phyloP scores from a whole-genome alignment of 805 yeast species.

The Yamadazyma ubonensis region DNA sequence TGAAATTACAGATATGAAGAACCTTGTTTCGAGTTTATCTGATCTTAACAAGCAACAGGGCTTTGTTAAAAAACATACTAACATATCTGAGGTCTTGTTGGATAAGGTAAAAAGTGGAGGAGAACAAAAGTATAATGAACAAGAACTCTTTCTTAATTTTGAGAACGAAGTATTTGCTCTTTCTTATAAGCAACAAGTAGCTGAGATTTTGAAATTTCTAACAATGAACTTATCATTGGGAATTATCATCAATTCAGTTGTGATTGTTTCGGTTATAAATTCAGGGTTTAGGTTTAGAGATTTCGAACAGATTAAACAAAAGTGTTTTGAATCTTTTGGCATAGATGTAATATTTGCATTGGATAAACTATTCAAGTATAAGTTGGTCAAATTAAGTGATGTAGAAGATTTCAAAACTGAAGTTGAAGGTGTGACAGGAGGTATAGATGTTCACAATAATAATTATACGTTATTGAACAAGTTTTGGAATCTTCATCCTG shows the following conservation, averaged over 20 bases:
- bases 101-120: constrained; percentile 35
- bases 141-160: constrained; percentile 52
- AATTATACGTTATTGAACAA: constrained; percentile 39
- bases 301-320: constrained; percentile 51
- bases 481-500: constrained; percentile 53
- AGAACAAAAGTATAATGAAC: constrained; percentile 25
- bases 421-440: constrained; percentile 35
- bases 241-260: constrained; percentile 51
- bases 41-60: constrained; percentile 66
- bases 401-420: constrained; percentile 19
- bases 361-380: constrained; percentile 48
- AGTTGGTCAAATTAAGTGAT: constrained; percentile 41
- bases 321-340: constrained; percentile 66
- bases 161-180: constrained; percentile 66
- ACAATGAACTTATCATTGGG: constrained; percentile 32
- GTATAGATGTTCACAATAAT: constrained; percentile 27
- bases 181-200: constrained; percentile 34
- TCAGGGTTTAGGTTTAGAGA: constrained; percentile 71
- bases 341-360: constrained; percentile 47
- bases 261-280: constrained; percentile 59
- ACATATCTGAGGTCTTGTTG: constrained; percentile 65
- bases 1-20: constrained; percentile 52
- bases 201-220: constrained; percentile 38
- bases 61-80: constrained; percentile 69
- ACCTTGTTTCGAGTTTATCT: constrained; percentile 69